phyloP scores from a whole-genome alignment of 2,329 filamentous ascomycete genomes.

The Alternaria sp. region DNA sequence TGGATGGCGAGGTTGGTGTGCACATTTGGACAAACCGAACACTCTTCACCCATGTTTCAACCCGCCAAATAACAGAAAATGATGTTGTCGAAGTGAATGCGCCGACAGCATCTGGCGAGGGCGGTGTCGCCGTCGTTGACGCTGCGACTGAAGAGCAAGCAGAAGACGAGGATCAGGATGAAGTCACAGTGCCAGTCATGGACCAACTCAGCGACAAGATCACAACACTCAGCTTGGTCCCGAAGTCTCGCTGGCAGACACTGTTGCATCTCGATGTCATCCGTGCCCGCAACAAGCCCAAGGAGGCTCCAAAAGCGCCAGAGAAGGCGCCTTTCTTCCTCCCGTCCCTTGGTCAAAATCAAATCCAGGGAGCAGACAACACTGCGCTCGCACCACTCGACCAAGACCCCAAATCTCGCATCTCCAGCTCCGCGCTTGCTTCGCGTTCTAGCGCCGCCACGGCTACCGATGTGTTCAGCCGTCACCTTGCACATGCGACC shows the following conservation, averaged over 20 bases:
- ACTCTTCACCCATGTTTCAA: conserved; percentile 87
- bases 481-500: conserved; percentile 54
- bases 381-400: conserved; percentile 16
- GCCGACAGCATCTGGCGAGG: conserved; percentile 83
- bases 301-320: conserved; percentile 86
- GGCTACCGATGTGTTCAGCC: conserved; percentile 53
- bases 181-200: conserved; percentile 56
- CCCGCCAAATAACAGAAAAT: conserved; percentile 80
- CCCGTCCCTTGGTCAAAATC: conserved; percentile 64
- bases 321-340: conserved; percentile 97
- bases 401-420: conserved; percentile 37
- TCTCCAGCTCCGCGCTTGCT: conserved; percentile 41
- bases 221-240: conserved; percentile 87
- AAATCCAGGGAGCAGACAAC: conserved; percentile 18
- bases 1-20: conserved; percentile 83
- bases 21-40: conserved; percentile 95
- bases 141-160: conserved; percentile 70
- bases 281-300: conserved; percentile 89
- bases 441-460: conserved; percentile 38
- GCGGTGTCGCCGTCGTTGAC: conserved; percentile 75
- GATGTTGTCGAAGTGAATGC: conserved; percentile 70
- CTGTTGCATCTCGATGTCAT: conserved; percentile 91
- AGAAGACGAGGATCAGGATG: conserved; percentile 52
- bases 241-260: conserved; percentile 92
- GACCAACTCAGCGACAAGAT: conserved; percentile 85